These are phyloP conservation scores for Colletotrichum graminicola DNA, from an alignment of 2,329 filamentous ascomycete species.

Conservation along the genomic window DNA sequence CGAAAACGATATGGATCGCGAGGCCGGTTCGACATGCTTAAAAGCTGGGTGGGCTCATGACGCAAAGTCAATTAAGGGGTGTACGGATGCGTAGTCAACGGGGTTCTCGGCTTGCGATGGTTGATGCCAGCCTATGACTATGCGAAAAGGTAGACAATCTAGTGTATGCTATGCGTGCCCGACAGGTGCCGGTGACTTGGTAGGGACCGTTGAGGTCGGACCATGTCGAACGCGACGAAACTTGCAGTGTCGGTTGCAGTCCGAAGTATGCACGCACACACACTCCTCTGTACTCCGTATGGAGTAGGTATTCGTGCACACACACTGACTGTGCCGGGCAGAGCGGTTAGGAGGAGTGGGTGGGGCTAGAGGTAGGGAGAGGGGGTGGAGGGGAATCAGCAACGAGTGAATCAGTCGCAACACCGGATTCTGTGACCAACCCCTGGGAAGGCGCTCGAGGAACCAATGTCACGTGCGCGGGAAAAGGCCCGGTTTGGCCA, in stretches of 20 bases:
- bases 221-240: conserved; percentile 31
- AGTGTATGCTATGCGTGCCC: neutral
- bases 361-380: conserved; percentile 20
- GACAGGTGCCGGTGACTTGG: neutral
- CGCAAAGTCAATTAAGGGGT: neutral
- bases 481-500: conserved; percentile 15
- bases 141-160: neutral
- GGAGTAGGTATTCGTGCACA: neutral
- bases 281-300: neutral
- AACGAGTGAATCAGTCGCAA: conserved; percentile 32
- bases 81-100: conserved; percentile 2
- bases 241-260: conserved; percentile 27
- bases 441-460: neutral
- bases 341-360: conserved; percentile 21
- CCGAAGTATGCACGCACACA: conserved; percentile 10
- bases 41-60: conserved; percentile 11
- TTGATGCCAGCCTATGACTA: too few relatives aligned
- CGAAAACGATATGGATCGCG: conserved; percentile 14
- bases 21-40: conserved; percentile 11
- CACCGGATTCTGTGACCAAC: conserved; percentile 33
- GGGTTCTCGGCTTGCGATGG: neutral
- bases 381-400: neutral
- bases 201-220: conserved; percentile 18
- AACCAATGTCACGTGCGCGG: conserved; percentile 27
- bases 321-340: conserved; percentile 16